Base-by-base conservation (phyloP, 768 basidiomycete species). In the Thelephora aurantiotincta region DNA sequence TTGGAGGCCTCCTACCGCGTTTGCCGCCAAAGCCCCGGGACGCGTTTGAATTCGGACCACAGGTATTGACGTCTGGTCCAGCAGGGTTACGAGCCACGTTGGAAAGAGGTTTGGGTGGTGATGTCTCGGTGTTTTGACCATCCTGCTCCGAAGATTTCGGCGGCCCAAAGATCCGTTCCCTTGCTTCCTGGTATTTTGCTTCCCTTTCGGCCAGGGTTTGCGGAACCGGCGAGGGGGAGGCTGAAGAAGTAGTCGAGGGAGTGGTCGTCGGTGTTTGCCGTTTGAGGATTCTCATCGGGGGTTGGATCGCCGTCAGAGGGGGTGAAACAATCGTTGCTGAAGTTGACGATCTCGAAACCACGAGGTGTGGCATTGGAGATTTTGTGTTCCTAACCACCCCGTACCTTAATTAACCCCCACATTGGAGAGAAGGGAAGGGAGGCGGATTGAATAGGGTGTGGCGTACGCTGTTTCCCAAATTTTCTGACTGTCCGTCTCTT, bases 391-490 rank as follows among this genome's bases (percentile, higher is more conserved):
- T 83, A 41, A 41, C 38, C n/a, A n/a, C n/a, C n/a, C 38, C 38
- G 12, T 5, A n/a, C 2, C 16, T 18, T 9, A 38, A 41, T 22
- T 11, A 41, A 9, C 16, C 11, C 37, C 51, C 36, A 14, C 19
- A 43, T 30, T 35, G 6, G 11, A n/a, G 43, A 11, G 12, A 26
- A 26, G 13, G 14, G 47, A 50, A 30, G 49, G 38, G 50, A 18
- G 34, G 51, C 20, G 16, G 43, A 22, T 30, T 44, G 45, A 35
- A 30, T 11, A 41, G 49, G 13, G n/a, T 18, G n/a, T 18, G 33
- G 69, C 81, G 64, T 58, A 85, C 83, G 83, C 83, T 54, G 75
- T 69, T 50, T 78, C 72, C 83, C 83, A 86, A 45, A 85, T 66
- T 47, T 65, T 69, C 57, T 67, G 71, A 30, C 70, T 75, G 36